Conservation (phyloP, 2,329 filamentous ascomycete genomes). For the Dactylonectria macrodidyma region DNA sequence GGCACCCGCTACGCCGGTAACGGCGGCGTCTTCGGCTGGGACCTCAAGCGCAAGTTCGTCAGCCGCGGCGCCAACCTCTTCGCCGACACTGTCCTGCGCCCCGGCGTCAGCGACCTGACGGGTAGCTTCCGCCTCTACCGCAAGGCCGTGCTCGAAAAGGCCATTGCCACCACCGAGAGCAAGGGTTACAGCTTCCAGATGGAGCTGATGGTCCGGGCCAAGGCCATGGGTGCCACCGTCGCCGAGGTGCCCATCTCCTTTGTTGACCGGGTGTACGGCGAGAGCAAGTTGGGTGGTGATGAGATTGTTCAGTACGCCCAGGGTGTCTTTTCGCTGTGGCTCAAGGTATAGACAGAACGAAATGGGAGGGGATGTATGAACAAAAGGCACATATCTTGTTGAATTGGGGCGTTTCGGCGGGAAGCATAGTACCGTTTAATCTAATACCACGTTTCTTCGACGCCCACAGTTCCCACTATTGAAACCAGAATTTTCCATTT, state of each 20-base stretch:
- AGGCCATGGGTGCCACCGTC: constrained; percentile 94
- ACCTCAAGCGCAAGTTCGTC: constrained; percentile 90
- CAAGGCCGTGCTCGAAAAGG: constrained; percentile 88
- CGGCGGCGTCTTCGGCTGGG: constrained; percentile 96
- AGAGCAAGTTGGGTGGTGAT: constrained; percentile 93
- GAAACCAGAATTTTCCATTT: constrained; percentile 14
- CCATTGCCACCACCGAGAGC: constrained; percentile 91
- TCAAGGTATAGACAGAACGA: constrained; percentile 72
- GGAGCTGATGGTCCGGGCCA: constrained; percentile 99
- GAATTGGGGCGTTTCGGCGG: constrained; percentile 49
- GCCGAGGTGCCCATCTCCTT: constrained; percentile 97
- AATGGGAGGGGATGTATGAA: constrained; percentile 34
- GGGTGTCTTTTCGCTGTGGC: constrained; percentile 83
- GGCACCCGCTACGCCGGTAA: constrained; percentile 93
- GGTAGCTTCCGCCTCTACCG: constrained; percentile 97
- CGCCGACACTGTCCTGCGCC: constrained; percentile 92
- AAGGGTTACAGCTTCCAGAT: constrained; percentile 99
- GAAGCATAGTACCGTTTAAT: constrained; percentile 51
- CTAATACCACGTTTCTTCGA: constrained; percentile 50
- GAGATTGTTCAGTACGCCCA: constrained; percentile 98
- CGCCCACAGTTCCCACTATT: constrained; percentile 7
- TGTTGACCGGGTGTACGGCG: constrained; percentile 94
- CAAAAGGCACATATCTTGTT: constrained; percentile 44
- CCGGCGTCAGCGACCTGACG: constrained; percentile 95
- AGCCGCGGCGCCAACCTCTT: constrained; percentile 94